Evolutionary conservation across 257 asterid genomes (phyloP).

Genomic region (Przewalskia tangutica): DNA sequence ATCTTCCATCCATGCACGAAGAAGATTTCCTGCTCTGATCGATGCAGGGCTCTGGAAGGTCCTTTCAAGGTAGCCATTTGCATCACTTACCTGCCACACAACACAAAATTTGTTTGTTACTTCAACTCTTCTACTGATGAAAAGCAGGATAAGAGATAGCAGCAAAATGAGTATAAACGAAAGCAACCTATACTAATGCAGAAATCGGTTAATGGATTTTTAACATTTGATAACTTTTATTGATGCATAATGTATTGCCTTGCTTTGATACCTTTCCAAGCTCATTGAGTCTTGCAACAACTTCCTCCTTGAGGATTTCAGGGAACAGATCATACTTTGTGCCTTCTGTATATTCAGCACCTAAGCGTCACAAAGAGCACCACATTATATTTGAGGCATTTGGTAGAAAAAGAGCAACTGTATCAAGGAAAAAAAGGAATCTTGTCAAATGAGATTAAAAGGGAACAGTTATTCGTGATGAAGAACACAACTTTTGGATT

Average conservation of each 20-base stretch:
- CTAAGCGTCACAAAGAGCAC: background rate
- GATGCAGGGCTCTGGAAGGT: conserved; percentile 96
- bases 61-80: conserved; percentile 72
- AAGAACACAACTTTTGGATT: background rate
- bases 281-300: conserved; percentile 63
- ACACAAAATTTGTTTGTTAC: background rate
- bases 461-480: background rate
- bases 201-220: background rate
- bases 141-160: background rate
- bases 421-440: background rate
- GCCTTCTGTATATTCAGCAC: conserved; percentile 32
- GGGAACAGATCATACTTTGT: conserved; percentile 27
- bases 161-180: background rate
- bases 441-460: background rate
- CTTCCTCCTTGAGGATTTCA: conserved; percentile 64
- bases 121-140: background rate
- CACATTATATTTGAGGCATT: background rate
- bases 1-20: conserved; percentile 87
- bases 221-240: background rate
- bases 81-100: conserved; percentile 73
- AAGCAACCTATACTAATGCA: background rate
- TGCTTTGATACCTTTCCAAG: conserved; percentile 64
- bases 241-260: background rate
- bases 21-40: conserved; percentile 54
- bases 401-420: background rate